Base-by-base conservation (phyloP, 1,284 basidiomycete species). In the Cystobasidium sp. region DNA sequence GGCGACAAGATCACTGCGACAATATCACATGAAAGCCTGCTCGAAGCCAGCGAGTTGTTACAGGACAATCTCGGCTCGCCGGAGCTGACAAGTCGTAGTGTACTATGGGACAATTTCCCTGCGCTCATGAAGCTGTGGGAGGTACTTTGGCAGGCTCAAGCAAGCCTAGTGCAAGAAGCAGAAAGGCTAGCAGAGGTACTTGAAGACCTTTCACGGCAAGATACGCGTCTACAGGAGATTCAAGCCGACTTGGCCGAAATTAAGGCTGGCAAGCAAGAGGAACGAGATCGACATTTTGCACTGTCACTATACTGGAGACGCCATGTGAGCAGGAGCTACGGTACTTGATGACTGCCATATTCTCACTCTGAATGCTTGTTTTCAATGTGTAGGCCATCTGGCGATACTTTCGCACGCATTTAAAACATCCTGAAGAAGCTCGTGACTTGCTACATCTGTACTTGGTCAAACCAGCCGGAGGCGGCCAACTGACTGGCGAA, bases 381-480 rank as follows among this genome's bases (percentile, higher is more conserved):
- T 18, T 10, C 31, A 7, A 39, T 16, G 22, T 16, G 37, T 49
- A 66, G 64, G 64, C 64, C 22, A 66, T 66, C 16, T 66, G 64
- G 64, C 64, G 24, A 6, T 55, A 53, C 24, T 66, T 66, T 31
- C 64, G 64, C 37, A 53, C 64, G 6, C 39, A 66, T n/a, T 37
- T 66, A 1, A 3, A 53, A n/a, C 24, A 66, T 39, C 39, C 64
- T 53, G 49, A 51, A 51, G 16, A 41, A 52, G 64, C 64, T 55
- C 47, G 51, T 52, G 64, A 66, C 39, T 52, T 66, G 64, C 49
- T 66, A 39, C 64, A 66, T 49, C 37, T 66, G 8, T 66, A 66
- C 51, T 49, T 66, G 7, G 64, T 66, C 64, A 66, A 66, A 37
- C 49, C 64, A 41, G 64, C 37, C 6, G 64, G 64, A 14, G 49